phyloP scores from a whole-genome alignment of 1,284 basidiomycete species.

The Stereum hirsutum region DNA sequence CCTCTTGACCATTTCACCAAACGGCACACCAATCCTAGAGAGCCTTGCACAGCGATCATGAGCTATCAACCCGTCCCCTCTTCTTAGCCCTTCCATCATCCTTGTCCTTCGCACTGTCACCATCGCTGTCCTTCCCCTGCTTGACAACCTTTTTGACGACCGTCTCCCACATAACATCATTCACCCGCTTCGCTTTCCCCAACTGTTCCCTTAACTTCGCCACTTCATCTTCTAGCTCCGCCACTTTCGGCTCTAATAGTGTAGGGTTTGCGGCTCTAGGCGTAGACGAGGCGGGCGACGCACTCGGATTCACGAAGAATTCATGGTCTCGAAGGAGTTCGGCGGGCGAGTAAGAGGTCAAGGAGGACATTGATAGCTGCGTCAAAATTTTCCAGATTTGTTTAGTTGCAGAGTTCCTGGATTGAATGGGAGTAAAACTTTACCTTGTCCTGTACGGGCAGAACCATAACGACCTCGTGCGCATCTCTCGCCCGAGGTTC shows the following conservation, averaged over 20 bases:
- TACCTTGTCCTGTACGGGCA: constrained; percentile 37
- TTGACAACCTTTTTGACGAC: constrained; percentile 56
- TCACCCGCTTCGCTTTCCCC: constrained; percentile 74
- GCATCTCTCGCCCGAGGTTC: constrained; percentile 55
- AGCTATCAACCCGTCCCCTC: constrained; percentile 6
- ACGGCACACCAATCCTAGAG: no score
- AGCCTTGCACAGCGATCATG: no score
- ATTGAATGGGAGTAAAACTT: constrained; percentile 12
- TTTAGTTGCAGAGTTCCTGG: not conserved
- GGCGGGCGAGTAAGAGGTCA: constrained; percentile 30
- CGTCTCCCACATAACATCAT: constrained; percentile 85
- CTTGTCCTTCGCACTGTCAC: constrained; percentile 10
- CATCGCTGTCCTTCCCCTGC: constrained; percentile 20
- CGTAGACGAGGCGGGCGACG: constrained; percentile 20
- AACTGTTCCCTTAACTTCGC: constrained; percentile 56
- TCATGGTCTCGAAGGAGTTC: constrained; percentile 55
- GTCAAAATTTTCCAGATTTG: not conserved
- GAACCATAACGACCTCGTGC: constrained; percentile 57
- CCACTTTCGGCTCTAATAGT: constrained; percentile 43
- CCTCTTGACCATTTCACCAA: no score
- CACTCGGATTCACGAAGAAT: constrained; percentile 41
- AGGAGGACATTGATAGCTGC: constrained; percentile 9
- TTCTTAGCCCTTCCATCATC: constrained; percentile 7
- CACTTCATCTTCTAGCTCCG: constrained; percentile 70
- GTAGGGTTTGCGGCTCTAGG: no score